These are phyloP conservation scores for Dunaliella sp. DNA, from an alignment of 139 green algal genomes.

Conservation along the genomic window DNA sequence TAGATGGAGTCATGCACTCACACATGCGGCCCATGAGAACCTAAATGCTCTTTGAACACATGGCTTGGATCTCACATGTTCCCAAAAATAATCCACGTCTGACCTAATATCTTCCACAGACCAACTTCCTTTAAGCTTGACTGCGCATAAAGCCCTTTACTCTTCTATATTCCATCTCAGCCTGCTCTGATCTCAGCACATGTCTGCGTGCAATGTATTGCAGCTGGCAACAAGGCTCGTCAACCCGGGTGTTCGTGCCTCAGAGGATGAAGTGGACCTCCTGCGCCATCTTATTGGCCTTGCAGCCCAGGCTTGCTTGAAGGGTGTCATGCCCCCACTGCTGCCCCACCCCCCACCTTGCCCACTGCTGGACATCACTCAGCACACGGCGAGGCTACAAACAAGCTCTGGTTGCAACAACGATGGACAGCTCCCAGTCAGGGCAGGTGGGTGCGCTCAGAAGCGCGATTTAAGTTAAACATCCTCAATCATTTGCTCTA, in stretches of 20 bases:
- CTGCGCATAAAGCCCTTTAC: too few species aligned
- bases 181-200: too few species aligned
- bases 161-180: too few species aligned
- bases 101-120: too few species aligned
- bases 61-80: too few species aligned
- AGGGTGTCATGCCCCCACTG: background rate
- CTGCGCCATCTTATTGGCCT: background rate
- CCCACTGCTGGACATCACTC: background rate
- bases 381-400: background rate
- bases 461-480: too few species aligned
- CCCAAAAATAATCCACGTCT: too few species aligned
- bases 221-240: background rate
- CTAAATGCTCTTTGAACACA: too few species aligned
- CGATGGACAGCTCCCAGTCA: background rate
- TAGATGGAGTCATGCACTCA: too few species aligned
- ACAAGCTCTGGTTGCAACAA: background rate
- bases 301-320: background rate
- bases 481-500: too few species aligned
- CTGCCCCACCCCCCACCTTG: background rate
- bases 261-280: background rate
- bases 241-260: background rate
- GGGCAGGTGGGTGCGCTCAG: background rate
- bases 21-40: too few species aligned
- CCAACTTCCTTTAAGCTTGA: too few species aligned
- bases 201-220: background rate